Base-by-base conservation (phyloP, 2,329 filamentous ascomycete genomes). In the Esteya vermicola region DNA sequence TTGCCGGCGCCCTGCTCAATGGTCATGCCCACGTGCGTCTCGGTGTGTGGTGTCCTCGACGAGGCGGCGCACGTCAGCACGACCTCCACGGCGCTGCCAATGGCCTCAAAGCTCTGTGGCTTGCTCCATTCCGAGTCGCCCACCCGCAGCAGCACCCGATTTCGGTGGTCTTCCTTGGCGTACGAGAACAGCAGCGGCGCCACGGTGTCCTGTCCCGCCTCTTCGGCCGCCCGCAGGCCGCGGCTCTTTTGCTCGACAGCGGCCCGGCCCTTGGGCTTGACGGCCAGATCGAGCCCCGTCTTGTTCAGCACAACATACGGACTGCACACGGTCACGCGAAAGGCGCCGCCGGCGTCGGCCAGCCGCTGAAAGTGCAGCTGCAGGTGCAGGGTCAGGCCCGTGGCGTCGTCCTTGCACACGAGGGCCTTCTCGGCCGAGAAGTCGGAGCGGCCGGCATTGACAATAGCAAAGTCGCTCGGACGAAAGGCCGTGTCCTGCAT, bases 171-270 rank as follows among this genome's bases (percentile, higher is more conserved):
- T 48, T 94, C 83, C 18, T 72, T 85, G 2, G 77, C 75, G 56
- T 82, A 98, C 0, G 91, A 94, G 59, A 96, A 98, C 86, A 98
- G 95, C 55, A 94, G 84, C 0, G 93, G 91, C 27, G 82, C 63
- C 1, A 86, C 79, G 55, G 85, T 88, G n/a, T n/a, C n/a, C n/a
- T n/a, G n/a, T n/a, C n/a, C n/a, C n/a, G n/a, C n/a, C n/a, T n/a
- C n/a, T n/a, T n/a, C n/a, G n/a, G n/a, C n/a, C n/a, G n/a, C n/a
- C n/a, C n/a, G n/a, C n/a, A n/a, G n/a, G n/a, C n/a, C n/a, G n/a
- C n/a, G n/a, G n/a, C n/a, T n/a, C n/a, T n/a, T n/a, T n/a, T n/a
- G n/a, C n/a, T n/a, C n/a, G n/a, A n/a, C n/a, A n/a, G n/a, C n/a
- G n/a, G n/a, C n/a, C n/a, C n/a, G n/a, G n/a, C 81, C 80, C 63